Evolutionary conservation across 352 stramenopile genomes (phyloP), one percentile per base, ranked within the genome.

Genomic region (Phytopythium mirpurense): DNA sequence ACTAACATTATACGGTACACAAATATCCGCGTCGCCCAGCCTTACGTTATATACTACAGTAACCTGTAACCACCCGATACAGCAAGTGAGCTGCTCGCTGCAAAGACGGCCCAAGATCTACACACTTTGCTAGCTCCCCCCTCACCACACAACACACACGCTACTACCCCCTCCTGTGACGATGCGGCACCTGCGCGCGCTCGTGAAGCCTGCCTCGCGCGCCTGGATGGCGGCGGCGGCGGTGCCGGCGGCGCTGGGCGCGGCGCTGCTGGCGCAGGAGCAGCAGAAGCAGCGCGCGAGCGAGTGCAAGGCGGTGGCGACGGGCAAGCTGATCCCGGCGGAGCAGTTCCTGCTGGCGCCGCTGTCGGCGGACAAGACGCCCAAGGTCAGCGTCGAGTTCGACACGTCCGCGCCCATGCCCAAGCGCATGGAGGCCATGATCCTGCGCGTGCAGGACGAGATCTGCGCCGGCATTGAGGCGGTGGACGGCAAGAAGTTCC

Each of bases 401-500:
- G 77, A 93, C 68, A 75, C 66, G 23, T 71, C 46, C 15, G 78
- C 78, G 31, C 76, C 83, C 2, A 74, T 91, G 63, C 68, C 61
- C 47, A 80, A 90, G 63, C 80, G 83, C 54, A 90, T 93, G 78
- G 79, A 91, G 51, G 74, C 77, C 49, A 68, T 95, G 65, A 90
- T 92, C 54, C 57, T 88, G 50, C 78, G 74, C 34, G 77, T 93
- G 19, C 79, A 91, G 60, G 78, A 96, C 62, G 77, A 95, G 40
- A 97, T 97, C 54, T 90, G 81, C 59, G 65, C 64, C 2, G 83
- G 81, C 32, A 95, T 97, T 37, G 87, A 95, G 50, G 86, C 78
- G 7, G 83, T 98, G 32, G 96, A 98, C 62, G 93, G 93, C 43
- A 88, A 86, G 37, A 96, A 86, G 63, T 99, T 99, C 74, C 78